Evolutionary conservation across 1,284 basidiomycete genomes (phyloP), one percentile per base, ranked within the genome.

Genomic region (Leccinum insolens): DNA sequence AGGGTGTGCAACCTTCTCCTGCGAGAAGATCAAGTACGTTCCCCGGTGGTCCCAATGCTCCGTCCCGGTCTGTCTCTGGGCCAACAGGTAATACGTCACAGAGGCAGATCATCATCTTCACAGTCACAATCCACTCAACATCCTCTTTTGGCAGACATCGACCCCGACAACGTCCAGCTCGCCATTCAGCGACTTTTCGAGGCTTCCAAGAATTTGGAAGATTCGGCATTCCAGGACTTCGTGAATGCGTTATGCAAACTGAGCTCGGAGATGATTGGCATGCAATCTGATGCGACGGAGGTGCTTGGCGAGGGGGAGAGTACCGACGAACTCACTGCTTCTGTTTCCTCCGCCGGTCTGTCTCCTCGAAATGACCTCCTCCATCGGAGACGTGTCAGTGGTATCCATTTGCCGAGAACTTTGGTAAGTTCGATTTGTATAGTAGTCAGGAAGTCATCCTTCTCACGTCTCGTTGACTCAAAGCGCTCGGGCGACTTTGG

Each of bases 181-280:
- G 85, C 89, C 0, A 93, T 96, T 22, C 92, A 94, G 72, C 83
- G 90, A 11, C 79, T 98, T 46, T 96, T 97, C 71, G 94, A 96
- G 68, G 86, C 91, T 0, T 92, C 93, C 8, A 91, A 91, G 74
- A 91, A 90, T 71, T 78, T 99, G 67, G 92, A 96, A 69, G 94
- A 97, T 73, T 75, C 77, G 0, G 94, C 95, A 2, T 98, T 97
- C 80, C 86, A 85, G 49, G 85, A 89, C 71, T 98, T 99, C 72
- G 83, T 96, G 34, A 85, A 85, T 22, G 92, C 96, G 0, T 80
- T 98, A 61, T 97, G 95, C 77, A 90, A 87, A 72, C 81, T 98
- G 28, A 96, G 94, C 76, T 86, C 88, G 7, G 94, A 95, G 77
- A 96, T 97, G 94, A 88, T 96, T 41, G 90, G 92, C 39, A 90